Base-by-base conservation (phyloP, 1,139 yeast genomes). In the Candida labiduridarum region DNA sequence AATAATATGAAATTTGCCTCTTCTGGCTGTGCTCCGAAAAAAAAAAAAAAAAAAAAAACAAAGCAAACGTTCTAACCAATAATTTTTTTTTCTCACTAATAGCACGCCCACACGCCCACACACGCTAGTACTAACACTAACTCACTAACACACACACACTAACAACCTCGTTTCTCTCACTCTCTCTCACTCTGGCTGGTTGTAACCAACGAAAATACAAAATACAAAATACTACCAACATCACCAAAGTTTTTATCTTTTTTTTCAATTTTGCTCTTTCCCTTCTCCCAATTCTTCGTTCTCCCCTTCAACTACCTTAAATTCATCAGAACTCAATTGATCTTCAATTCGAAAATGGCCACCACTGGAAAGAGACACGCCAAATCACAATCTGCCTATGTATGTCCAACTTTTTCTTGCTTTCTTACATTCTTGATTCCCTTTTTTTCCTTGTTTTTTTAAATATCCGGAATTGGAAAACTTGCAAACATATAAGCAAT, bases 301-400 rank as follows among this genome's bases (percentile, higher is more conserved):
- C 15, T 25, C 25, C 25, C 8, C 7, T 25, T 7, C 33, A 35
- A 8, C 25, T 15, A 22, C 22, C 16, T 22, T n/a, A 38, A n/a
- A 8, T 38, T 18, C 41, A 38, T 12, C 10, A 38, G 41, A 38
- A 38, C 41, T 22, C 44, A 41, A 41, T 41, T 41, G 44, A 41
- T 15, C 9, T 19, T 7, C 30, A 22, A 38, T 38, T 22, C 19
- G 25, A 41, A 18, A 47, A 47, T 47, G 49, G 50, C 58, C 29
- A 49, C 57, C 39, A 46, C 57, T 22, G 58, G 63, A 47, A 84
- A 84, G 73, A 87, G 84, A 69, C 96, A 87, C 72, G 78, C 73
- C 62, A 87, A 87, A 72, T 78, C 90, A 14, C 95, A 87, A 66
- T 82, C 87, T 49, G 77, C 89, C 40, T 85, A 78, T 59, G 85